Base-by-base conservation (phyloP, 1,139 yeast species). In the Candida labiduridarum region DNA sequence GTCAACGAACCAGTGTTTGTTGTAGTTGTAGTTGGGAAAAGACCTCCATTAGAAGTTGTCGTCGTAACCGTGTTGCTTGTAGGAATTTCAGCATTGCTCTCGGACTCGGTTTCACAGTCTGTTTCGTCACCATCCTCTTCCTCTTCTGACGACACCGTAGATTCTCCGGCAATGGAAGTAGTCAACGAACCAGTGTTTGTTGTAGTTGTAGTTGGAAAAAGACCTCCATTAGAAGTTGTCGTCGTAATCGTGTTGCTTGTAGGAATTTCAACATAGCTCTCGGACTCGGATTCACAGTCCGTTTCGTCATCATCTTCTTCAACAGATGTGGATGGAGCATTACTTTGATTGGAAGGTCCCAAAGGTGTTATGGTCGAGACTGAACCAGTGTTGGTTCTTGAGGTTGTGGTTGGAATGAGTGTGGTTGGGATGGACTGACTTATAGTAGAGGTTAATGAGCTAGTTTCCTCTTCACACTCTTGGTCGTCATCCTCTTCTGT, bases 121-220 rank as follows among this genome's bases (percentile, higher is more conserved):
- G 39, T 35, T 18, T 35, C 39, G 11, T 35, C 39, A 22, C 7
- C 25, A 22, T 50, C 55, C 19, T 55, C 62, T 30, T 56, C 60
- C 27, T 52, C 56, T 36, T 48, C 52, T n/a, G 35, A 3, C 15
- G 36, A 12, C 8, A 33, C 15, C 3, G 16, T 33, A 33, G 36
- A 7, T 33, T 33, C 36, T 11, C 36, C 36, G n/a, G 36, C 36
- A 33, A 33, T 16, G n/a, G 36, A 33, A 2, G 36, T 14, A 29
- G 33, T 4, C 7, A 22, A 22, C 7, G 25, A 22, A 30, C 33
- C 33, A 30, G 11, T 30, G 4, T 30, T 10, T 5, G 4, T 12
- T 30, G 33, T 30, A 34, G 25, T 35, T 9, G 31, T 34, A 14
- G 39, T 16, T 35, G 39, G 22, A 3, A 9, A 16, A 15, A 18